Evolutionary conservation across 2,329 filamentous ascomycete species (phyloP).

Genomic region (Botrytis fabae): DNA sequence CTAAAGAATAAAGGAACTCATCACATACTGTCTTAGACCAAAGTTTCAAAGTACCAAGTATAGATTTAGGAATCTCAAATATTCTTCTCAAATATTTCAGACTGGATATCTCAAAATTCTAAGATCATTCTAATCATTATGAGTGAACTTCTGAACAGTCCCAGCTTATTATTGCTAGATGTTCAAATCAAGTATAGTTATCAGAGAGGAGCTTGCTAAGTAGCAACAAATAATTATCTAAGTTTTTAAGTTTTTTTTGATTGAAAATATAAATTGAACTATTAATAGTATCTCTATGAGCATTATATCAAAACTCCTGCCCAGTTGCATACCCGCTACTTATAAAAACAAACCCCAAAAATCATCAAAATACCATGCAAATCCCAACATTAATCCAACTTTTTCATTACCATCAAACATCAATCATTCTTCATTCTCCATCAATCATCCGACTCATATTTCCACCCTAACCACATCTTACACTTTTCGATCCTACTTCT

Average conservation of each 20-base stretch:
- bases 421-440: not conserved
- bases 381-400: not conserved
- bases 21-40: accelerated
- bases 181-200: accelerated
- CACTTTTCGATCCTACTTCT: no score
- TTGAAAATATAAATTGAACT: not conserved
- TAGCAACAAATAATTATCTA: accelerated
- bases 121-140: accelerated
- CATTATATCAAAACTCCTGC: not conserved
- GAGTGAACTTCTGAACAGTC: not conserved
- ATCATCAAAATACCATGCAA: not conserved
- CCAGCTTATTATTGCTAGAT: not conserved
- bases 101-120: not conserved
- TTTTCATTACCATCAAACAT: not conserved
- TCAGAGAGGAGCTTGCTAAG: not conserved
- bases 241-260: no score
- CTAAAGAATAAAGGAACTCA: not conserved
- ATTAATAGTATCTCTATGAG: not conserved
- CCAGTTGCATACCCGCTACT: not conserved
- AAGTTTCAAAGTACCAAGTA: not conserved
- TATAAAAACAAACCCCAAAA: not conserved
- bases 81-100: not conserved
- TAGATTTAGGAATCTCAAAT: accelerated
- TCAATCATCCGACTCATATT: not conserved
- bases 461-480: not conserved